Conservation (phyloP, 371 early-diverging fungal species). For the Saksenaea oblongispora region DNA sequence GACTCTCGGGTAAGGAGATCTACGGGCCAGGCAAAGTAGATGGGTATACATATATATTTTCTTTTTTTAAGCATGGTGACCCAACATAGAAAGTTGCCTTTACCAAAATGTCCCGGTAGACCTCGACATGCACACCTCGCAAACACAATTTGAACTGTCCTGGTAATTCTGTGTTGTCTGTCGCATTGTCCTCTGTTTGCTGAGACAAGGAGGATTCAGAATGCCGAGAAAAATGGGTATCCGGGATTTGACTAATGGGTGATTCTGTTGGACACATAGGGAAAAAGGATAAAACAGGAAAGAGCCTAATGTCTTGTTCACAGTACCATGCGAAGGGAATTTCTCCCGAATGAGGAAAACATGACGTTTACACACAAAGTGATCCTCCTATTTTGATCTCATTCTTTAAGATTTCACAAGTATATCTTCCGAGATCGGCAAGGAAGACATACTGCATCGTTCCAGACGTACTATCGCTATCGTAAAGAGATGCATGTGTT, state of each 20-base stretch:
- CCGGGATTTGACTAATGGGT: neutral
- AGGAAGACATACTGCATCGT: too few relatives aligned
- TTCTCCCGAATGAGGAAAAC: too few relatives aligned
- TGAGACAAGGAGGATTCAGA: neutral
- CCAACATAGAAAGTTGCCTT: neutral
- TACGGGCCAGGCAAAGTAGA: neutral
- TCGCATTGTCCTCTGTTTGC: neutral
- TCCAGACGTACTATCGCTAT: too few relatives aligned
- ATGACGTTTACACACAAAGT: neutral
- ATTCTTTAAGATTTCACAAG: too few relatives aligned
- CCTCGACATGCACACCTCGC: conserved; percentile 1
- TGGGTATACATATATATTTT: neutral
- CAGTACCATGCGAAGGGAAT: too few relatives aligned
- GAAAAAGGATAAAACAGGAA: neutral
- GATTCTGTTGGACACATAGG: neutral
- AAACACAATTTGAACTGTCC: neutral
- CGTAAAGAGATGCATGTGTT: too few relatives aligned
- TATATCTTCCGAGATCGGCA: too few relatives aligned
- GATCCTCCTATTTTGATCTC: too few relatives aligned
- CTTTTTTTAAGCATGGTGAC: neutral
- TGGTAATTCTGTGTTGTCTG: neutral
- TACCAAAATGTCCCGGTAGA: conserved; percentile 1
- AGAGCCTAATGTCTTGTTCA: too few relatives aligned
- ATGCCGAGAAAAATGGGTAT: neutral
- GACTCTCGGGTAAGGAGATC: conserved; percentile 13